These are phyloP conservation scores for Boletus sp. DNA, from an alignment of 768 basidiomycete genomes.

Conservation along the genomic window DNA sequence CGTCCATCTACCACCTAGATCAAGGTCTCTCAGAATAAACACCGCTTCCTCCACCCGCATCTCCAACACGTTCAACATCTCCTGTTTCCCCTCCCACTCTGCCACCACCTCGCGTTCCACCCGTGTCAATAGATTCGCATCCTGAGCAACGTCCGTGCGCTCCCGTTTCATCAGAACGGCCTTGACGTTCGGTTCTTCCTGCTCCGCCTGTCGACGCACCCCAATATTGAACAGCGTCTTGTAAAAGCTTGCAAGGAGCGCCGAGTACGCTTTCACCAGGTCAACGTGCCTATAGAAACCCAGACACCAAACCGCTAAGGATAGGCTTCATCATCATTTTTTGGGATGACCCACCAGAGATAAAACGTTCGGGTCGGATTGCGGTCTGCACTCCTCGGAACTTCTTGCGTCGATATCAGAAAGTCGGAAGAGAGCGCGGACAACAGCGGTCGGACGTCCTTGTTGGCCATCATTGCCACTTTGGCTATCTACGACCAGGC, in stretches of 20 bases:
- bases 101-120: constrained; percentile 74
- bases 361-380: constrained; percentile 88
- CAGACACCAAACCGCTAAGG: neutral
- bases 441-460: constrained; percentile 80
- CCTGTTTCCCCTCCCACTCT: constrained; percentile 72
- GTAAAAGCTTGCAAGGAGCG: constrained; percentile 76
- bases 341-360: constrained; percentile 67
- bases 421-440: constrained; percentile 77
- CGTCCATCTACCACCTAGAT: constrained; percentile 48
- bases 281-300: constrained; percentile 74
- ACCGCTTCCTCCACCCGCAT: constrained; percentile 85
- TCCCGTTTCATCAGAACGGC: constrained; percentile 78
- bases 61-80: constrained; percentile 77
- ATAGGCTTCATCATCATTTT: neutral
- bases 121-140: constrained; percentile 63
- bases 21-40: constrained; percentile 85
- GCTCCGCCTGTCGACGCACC: constrained; percentile 69
- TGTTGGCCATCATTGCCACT: constrained; percentile 87
- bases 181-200: constrained; percentile 60
- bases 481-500: constrained; percentile 75
- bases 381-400: constrained; percentile 87
- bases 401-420: constrained; percentile 88
- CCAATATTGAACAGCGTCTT: constrained; percentile 89
- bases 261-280: constrained; percentile 75
- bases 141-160: constrained; percentile 80